Evolutionary conservation across 2,329 filamentous ascomycete genomes (phyloP).

Genomic region (Aspergillus flavus): DNA sequence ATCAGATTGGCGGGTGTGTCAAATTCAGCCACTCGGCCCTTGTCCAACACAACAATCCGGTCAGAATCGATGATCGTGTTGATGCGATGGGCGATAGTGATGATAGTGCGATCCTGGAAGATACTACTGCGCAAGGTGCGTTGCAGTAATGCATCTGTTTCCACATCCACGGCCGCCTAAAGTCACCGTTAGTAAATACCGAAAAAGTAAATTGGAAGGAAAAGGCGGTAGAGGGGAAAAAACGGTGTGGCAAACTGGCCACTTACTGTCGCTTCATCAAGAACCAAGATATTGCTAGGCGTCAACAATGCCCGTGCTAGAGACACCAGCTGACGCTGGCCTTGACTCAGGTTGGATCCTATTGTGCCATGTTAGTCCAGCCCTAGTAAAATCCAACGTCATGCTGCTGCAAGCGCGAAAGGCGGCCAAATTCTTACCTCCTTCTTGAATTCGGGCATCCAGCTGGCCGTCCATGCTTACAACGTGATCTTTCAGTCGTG

Average conservation of each 20-base stretch:
- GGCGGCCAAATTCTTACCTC: slow-evolving; percentile 62
- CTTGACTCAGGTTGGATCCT: slow-evolving; percentile 94
- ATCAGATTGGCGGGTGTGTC: slow-evolving; percentile 81
- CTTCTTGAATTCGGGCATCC: slow-evolving; percentile 90
- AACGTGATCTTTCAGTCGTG: slow-evolving; percentile 88
- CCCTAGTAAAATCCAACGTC: slow-evolving; percentile 2
- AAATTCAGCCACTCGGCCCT: slow-evolving; percentile 88
- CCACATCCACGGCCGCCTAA: slow-evolving; percentile 68
- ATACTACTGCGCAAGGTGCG: slow-evolving; percentile 64
- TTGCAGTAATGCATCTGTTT: slow-evolving; percentile 68
- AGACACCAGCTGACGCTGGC: slow-evolving; percentile 91
- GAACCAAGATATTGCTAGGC: slow-evolving; percentile 92
- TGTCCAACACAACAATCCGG: slow-evolving; percentile 89
- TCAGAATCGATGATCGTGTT: slow-evolving; percentile 93
- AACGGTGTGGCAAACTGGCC: slow-evolving; percentile 11
- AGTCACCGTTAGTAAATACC: slow-evolving; percentile 10
- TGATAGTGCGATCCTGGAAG: slow-evolving; percentile 92
- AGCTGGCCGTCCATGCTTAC: slow-evolving; percentile 83
- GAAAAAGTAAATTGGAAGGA: slow-evolving; percentile 5
- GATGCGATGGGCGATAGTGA: slow-evolving; percentile 97
- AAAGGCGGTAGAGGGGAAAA: slow-evolving; percentile 9
- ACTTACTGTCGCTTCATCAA: slow-evolving; percentile 89
- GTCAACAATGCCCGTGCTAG: slow-evolving; percentile 91
- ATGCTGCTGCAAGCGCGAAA: slow-evolving; percentile 6
- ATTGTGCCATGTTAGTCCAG: slow-evolving; percentile 21